Base-by-base conservation (phyloP, 2,329 filamentous ascomycete species). In the Aspergillus sp. region DNA sequence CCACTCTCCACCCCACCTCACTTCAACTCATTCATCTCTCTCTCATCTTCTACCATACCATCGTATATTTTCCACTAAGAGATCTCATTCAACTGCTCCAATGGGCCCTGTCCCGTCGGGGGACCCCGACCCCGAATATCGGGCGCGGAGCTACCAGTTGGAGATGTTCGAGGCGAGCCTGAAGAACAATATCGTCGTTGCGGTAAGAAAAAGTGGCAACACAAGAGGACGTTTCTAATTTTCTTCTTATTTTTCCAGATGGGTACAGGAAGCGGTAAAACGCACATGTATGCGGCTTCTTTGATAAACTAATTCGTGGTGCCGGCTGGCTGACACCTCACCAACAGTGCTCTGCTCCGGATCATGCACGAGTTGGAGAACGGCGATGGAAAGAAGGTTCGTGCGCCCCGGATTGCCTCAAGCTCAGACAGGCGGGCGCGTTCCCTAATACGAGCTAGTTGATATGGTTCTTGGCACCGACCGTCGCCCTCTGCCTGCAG, bases 231-330 rank as follows among this genome's bases (percentile, higher is more conserved):
- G 31, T 37, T 8, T 44, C 46, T 58, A 43, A 59, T 23, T 40
- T 41, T 31, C 27, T 40, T 44, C 45, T 58, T 37, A 59, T 17
- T 39, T 17, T 41, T 46, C 15, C 44, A 89, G 88, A 92, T 92
- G 89, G 89, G 90, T 61, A 93, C 90, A 0, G 90, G 90, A 1
- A 90, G 84, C 62, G 90, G 90, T 2, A 93, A 93, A 71, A 92
- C 90, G 3, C 86, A 89, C 63, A 84, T 92, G 88, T 90, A 81
- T 74, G 82, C 73, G 47, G 53, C 15, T 21, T 23, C 7, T 21
- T 12, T 15, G n/a, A n/a, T 35, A 4, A 8, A 27, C 14, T 27
- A n/a, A 33, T 40, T 27, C 47, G 21, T 24, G 41, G 44, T n/a
- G 15, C 19, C 21, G 17, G 27, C 24, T 37, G 2, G 33, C 33